Conservation (phyloP, 164 flowering plant species). For the Malania oleifera region DNA sequence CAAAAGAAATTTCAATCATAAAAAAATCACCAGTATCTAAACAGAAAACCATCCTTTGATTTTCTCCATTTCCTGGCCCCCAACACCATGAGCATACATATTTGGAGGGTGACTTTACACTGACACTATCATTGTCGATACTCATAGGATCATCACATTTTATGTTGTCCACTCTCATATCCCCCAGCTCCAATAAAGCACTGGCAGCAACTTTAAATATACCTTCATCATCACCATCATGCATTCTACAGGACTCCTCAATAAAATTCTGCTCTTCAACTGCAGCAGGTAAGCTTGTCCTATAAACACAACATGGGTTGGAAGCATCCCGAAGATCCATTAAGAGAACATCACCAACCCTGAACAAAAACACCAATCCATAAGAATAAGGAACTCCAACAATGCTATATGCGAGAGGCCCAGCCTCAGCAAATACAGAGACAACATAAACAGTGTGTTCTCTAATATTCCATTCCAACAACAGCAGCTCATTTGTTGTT, state of each 20-base stretch:
- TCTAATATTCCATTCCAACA: constrained; percentile 60
- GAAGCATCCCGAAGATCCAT: constrained; percentile 83
- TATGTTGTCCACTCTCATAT: constrained; percentile 37
- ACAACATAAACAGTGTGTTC: constrained; percentile 42
- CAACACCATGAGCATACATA: constrained; percentile 85
- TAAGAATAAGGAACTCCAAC: constrained; percentile 72
- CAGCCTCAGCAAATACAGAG: constrained; percentile 62
- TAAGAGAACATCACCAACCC: constrained; percentile 75
- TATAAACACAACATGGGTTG: constrained; percentile 57
- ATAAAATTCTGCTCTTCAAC: constrained; percentile 45
- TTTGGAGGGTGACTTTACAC: constrained; percentile 25
- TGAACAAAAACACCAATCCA: constrained; percentile 78
- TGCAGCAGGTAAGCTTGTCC: constrained; percentile 36
- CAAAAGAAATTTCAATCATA: constrained; percentile 51
- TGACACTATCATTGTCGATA: constrained; percentile 49
- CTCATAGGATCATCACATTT: constrained; percentile 79
- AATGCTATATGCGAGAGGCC: constrained; percentile 60
- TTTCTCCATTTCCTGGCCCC: constrained; percentile 51
- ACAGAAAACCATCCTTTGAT: constrained; percentile 64
- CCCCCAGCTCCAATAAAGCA: constrained; percentile 76
- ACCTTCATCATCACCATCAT: constrained; percentile 81
- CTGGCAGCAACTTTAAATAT: constrained; percentile 83
- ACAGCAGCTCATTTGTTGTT: constrained; percentile 55
- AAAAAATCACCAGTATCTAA: constrained; percentile 71
- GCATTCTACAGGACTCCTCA: constrained; percentile 49